Base-by-base conservation (phyloP, 129 eudicot genomes). In the Calendula officinalis region DNA sequence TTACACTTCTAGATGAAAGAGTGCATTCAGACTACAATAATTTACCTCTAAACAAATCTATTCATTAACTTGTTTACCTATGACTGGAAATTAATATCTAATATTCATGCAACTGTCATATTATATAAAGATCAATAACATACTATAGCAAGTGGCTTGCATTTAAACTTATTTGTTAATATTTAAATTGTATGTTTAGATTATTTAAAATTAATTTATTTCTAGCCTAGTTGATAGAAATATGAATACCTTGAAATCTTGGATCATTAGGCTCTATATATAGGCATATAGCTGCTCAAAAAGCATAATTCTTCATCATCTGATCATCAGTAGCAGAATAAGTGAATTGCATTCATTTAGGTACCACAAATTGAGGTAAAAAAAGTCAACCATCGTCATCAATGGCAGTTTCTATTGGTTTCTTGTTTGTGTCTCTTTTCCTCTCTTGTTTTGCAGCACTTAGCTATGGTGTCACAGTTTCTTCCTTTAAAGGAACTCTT, bases 401-500 rank as follows among this genome's bases (percentile, higher is more conserved):
- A 40, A 86, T 86, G 88, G 94, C 75, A 50, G 52, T 62, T 69
- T 61, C 72, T 57, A 37, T 61, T 6, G 45, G 52, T 36, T 51
- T 82, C 48, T 37, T 79, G 15, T 55, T 79, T 7, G 60, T 74
- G 45, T 59, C 77, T 33, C 65, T 81, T 68, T 58, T 76, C 49
- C 59, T 83, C 17, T 80, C 79, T 9, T 77, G 66, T 56, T 68
- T 80, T 36, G 75, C 68, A 27, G 71, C 77, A 12, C 66, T 79
- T 53, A 57, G 75, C 70, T 69, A 75, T 54, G 90, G 79, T 6
- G 76, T 48, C 10, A 69, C 78, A 54, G 75, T 83, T 50, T 71
- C 86, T 2, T 78, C 86, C 77, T 86, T 86, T 37, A 66, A 58
- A 0, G 50, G 16, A 4, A 74, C 84, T 51, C 89, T 86, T 5